A percentile compares a stretch with the other conserved stretches of the same genome.
Conservation (phyloP, 2,329 filamentous ascomycete species). For the Colletotrichum sp. region DNA sequence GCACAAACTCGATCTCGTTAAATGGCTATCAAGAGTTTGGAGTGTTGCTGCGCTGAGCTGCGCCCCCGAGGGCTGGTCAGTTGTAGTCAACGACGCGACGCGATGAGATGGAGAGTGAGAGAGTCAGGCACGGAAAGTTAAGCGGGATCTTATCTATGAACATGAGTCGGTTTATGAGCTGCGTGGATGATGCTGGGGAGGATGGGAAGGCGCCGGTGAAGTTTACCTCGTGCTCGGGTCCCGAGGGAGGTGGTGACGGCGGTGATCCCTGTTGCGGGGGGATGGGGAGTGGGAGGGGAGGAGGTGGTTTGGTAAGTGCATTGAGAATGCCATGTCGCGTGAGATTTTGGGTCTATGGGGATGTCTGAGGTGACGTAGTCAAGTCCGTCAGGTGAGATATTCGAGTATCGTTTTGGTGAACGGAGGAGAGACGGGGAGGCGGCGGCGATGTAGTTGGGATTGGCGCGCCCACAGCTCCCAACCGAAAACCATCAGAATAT, state of each 20-base stretch:
- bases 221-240: background rate
- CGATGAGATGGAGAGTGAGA: background rate
- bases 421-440: too few species aligned
- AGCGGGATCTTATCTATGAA: background rate
- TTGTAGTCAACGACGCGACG: background rate
- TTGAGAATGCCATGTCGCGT: background rate
- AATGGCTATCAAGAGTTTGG: fast-evolving
- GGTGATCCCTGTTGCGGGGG: background rate
- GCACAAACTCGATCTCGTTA: background rate
- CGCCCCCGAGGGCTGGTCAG: fast-evolving
- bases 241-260: background rate
- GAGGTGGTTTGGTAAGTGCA: background rate
- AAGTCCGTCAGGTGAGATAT: too few species aligned
- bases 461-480: too few species aligned
- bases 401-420: too few species aligned
- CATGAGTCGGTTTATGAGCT: background rate
- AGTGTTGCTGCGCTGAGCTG: background rate
- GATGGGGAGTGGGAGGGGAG: background rate
- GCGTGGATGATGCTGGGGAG: background rate
- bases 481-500: too few species aligned
- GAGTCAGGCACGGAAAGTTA: background rate
- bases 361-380: too few species aligned
- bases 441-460: too few species aligned
- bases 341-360: too few species aligned
- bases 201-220: background rate